Evolutionary conservation across 2,329 filamentous ascomycete species (phyloP), one percentile per base, ranked within the genome.

Genomic region (Penicillium sp.): DNA sequence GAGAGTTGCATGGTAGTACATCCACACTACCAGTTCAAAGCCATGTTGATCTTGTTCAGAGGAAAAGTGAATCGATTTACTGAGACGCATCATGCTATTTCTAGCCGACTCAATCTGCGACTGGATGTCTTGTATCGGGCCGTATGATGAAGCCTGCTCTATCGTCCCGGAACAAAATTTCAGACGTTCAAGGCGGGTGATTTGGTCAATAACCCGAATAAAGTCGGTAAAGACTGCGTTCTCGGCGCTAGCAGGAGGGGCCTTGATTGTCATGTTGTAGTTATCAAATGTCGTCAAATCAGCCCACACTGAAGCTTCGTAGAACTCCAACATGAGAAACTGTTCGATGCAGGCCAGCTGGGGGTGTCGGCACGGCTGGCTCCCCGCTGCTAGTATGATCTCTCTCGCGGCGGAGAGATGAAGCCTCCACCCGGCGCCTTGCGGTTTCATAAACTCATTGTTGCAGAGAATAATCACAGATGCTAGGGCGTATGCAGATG

Each of bases 391-490:
- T n/a, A 55, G n/a, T 15, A 62, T 64, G 36, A 66, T 60, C 33
- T 60, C 62, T 21, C 59, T 55, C 15, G 62, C 64, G 21, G 62
- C 64, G 25, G 63, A 58, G 41, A 64, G 60, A 51, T 66, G 64
- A 16, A 66, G 52, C 23, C 45, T 51, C 64, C 64, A 66, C 29
- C 53, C 55, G 9, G 57, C 58, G 5, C 51, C 50, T 33, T 66
- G 55, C 5, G 59, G 57, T n/a, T 57, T 57, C 48, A 66, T 60
- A 50, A 66, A 61, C 23, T 66, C 64, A 15, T 60, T 53, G 21
- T 66, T 66, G 50, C 62, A 66, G 11, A 65, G 61, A 27, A 64
- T 48, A 31, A 65, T 52, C 16, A 63, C 61, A 15, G 64, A 63
- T 29, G 64, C 64, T 13, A 66, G 47, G 19, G 60, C 48, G 7